These are phyloP conservation scores for Ormosia emarginata DNA, from an alignment of 306 rosid species.

Conservation along the genomic window DNA sequence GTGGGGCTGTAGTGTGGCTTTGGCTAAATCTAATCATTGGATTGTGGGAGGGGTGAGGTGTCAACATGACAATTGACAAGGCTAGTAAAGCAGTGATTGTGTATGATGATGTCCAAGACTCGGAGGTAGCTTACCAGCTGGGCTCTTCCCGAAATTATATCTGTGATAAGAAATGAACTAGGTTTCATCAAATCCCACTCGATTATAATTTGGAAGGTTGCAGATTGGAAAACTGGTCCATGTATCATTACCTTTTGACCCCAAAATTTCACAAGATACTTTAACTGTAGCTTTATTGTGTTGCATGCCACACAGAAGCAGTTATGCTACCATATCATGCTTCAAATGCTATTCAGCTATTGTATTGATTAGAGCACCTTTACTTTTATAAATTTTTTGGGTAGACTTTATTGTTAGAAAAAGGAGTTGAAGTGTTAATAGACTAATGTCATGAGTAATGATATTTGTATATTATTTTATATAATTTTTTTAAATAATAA, in stretches of 20 bases:
- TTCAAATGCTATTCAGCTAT: no score
- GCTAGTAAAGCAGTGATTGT: constrained; percentile 13
- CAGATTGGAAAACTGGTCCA: constrained; percentile 24
- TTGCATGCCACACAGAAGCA: no score
- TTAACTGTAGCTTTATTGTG: neutral
- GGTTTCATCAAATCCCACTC: constrained; percentile 29
- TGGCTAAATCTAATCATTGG: constrained; percentile 13
- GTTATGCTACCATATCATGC: no score
- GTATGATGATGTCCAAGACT: constrained; percentile 29
- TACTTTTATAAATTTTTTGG: no score
- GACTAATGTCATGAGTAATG: no score
- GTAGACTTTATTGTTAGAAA: no score
- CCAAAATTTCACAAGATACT: neutral
- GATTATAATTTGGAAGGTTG: constrained; percentile 49
- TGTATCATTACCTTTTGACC: constrained; percentile 34
- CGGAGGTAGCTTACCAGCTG: neutral
- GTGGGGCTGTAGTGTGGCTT: neutral
- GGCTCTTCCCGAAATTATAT: constrained; percentile 33
- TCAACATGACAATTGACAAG: neutral
- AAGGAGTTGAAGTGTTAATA: no score
- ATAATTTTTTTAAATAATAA: no score
- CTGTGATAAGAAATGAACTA: constrained; percentile 20
- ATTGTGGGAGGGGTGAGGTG: neutral
- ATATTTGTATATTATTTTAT: no score
- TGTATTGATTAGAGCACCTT: no score